Evolutionary conservation across 2,329 filamentous ascomycete genomes (phyloP).

Genomic region (Macrophomina tecta): DNA sequence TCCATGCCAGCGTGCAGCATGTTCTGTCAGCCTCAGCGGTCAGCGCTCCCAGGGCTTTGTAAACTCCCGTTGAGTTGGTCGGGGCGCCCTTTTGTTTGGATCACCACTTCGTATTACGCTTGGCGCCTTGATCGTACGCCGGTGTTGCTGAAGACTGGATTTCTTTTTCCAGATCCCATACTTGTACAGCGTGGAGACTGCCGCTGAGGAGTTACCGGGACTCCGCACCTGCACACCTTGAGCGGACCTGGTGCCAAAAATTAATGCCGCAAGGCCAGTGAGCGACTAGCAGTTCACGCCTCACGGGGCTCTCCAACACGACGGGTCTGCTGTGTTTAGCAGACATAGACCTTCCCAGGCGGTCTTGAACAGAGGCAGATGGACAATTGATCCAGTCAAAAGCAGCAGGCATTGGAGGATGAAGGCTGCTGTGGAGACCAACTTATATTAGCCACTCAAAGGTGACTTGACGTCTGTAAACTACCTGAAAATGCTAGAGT

Average conservation of each 20-base stretch:
- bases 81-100: too few relatives aligned
- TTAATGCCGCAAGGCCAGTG: constrained; percentile 2
- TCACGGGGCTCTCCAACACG: not conserved
- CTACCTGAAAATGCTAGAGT: constrained; percentile 24
- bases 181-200: too few relatives aligned
- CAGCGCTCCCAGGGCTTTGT: not conserved
- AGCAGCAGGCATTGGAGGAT: not conserved
- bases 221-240: not conserved
- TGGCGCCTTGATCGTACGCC: too few relatives aligned
- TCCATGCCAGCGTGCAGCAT: not conserved
- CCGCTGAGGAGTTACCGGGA: not conserved
- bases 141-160: too few relatives aligned
- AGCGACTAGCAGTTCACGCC: not conserved
- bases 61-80: too few relatives aligned
- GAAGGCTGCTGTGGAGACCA: not conserved
- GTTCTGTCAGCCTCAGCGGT: not conserved
- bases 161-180: too few relatives aligned
- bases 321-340: not conserved
- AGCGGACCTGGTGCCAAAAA: not conserved
- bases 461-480: not conserved
- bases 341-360: too few relatives aligned
- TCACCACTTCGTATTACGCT: too few relatives aligned
- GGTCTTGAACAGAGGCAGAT: too few relatives aligned
- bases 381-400: too few relatives aligned
- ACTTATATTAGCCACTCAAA: constrained; percentile 3